These are phyloP conservation scores for Solanum dulcamara DNA, from an alignment of 257 asterid species.

Conservation along the genomic window DNA sequence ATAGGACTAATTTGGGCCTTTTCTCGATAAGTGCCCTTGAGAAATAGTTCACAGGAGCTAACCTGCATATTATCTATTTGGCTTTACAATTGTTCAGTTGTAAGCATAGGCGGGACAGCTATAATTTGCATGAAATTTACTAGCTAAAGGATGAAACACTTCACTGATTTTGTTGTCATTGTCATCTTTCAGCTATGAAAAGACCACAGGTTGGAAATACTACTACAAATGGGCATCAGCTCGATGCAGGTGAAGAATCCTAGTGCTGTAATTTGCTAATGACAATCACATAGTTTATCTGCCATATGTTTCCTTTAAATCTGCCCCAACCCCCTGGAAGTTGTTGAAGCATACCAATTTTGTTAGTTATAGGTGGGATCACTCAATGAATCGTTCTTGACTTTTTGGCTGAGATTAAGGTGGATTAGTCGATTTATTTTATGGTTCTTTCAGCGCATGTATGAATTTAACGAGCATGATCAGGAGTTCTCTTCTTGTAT, in stretches of 20 bases:
- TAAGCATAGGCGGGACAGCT: neutral
- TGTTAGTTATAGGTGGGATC: neutral
- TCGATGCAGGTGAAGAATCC: slow-evolving; percentile 14
- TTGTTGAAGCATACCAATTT: neutral
- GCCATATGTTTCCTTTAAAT: neutral
- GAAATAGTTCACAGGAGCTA: neutral
- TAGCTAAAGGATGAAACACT: neutral
- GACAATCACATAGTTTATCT: neutral
- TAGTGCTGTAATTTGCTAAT: neutral
- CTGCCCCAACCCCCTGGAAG: neutral
- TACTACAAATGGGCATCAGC: slow-evolving; percentile 8
- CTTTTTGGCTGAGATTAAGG: neutral
- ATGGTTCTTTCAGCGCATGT: neutral
- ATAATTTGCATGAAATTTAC: neutral
- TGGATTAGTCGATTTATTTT: neutral
- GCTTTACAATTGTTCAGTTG: neutral
- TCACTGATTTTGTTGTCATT: neutral
- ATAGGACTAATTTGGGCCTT: neutral
- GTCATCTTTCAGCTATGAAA: slow-evolving; percentile 27
- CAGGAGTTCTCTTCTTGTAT: neutral
- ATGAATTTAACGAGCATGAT: neutral
- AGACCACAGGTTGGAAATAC: slow-evolving; percentile 15
- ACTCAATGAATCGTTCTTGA: neutral
- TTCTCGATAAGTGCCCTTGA: neutral
- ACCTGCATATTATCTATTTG: neutral